Evolutionary conservation across 345 rosid species (phyloP).

Genomic region (Kernera saxatilis): DNA sequence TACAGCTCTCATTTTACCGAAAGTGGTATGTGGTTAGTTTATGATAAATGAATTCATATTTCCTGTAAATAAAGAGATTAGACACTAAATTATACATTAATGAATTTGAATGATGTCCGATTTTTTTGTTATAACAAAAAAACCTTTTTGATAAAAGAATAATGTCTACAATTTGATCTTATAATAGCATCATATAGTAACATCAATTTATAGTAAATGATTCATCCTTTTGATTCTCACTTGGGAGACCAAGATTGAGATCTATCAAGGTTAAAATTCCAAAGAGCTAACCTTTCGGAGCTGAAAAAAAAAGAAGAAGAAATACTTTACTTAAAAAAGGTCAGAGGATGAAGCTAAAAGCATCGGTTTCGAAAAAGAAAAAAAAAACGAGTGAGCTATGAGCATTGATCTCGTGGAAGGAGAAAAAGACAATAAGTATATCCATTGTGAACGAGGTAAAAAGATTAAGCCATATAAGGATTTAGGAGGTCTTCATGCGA

Average conservation of each 20-base stretch:
- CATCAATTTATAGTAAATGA: background rate
- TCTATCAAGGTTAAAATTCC: slow-evolving; percentile 14
- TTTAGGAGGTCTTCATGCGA: background rate
- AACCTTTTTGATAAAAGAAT: background rate
- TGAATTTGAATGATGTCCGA: background rate
- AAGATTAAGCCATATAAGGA: background rate
- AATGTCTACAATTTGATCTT: background rate
- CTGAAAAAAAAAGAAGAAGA: background rate
- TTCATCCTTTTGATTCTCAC: background rate
- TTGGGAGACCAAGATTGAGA: background rate
- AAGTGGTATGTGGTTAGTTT: background rate
- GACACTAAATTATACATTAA: background rate
- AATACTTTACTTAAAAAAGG: background rate
- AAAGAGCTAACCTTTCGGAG: background rate
- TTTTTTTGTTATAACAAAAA: background rate
- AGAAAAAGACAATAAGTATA: too few species aligned
- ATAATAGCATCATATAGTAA: background rate
- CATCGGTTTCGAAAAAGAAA: background rate
- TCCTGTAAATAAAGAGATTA: background rate
- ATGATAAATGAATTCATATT: background rate
- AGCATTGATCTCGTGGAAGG: background rate
- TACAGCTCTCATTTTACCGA: slow-evolving; percentile 1
- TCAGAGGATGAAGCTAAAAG: too few species aligned
- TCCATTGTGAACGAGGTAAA: background rate
- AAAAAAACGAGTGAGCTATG: background rate